A percentile compares a stretch with the other conserved stretches of the same genome.
Evolutionary conservation across 2,329 filamentous ascomycete genomes (phyloP).

Genomic region (Paraphaeosphaeria minitans): DNA sequence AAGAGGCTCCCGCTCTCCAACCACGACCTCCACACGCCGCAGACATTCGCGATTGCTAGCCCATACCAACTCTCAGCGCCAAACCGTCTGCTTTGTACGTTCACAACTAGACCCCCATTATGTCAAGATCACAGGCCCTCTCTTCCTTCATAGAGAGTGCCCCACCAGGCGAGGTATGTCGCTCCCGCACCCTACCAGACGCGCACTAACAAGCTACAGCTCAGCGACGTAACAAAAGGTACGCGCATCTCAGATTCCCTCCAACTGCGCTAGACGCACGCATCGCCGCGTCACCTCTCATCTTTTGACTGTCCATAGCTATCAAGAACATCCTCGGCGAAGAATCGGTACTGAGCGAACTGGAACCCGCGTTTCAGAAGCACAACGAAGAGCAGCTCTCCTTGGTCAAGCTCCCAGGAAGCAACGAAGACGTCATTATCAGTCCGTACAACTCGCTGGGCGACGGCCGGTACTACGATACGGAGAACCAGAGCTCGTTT

Average conservation of each 20-base stretch:
- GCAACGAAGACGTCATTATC: constrained; percentile 78
- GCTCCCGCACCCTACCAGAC: constrained; percentile 16
- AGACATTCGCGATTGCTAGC: neutral
- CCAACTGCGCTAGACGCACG: neutral
- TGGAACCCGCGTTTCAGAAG: constrained; percentile 83
- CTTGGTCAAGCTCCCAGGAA: constrained; percentile 86
- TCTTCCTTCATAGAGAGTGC: constrained; percentile 90
- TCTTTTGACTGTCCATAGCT: constrained; percentile 60
- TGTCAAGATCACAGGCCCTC: constrained; percentile 49
- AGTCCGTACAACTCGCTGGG: constrained; percentile 85
- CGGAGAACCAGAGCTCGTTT: constrained; percentile 86
- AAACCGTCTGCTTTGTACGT: neutral
- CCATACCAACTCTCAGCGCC: neutral
- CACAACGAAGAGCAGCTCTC: constrained; percentile 96
- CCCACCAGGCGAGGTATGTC: constrained; percentile 88
- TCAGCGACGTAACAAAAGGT: constrained; percentile 88
- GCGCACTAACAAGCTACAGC: constrained; percentile 57
- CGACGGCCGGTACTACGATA: constrained; percentile 84
- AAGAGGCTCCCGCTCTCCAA: constrained; percentile 19
- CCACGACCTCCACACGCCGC: constrained; percentile 9
- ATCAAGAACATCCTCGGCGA: constrained; percentile 84
- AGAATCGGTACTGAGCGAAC: constrained; percentile 69
- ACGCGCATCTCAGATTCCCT: constrained; percentile 37
- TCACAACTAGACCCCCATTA: constrained; percentile 17
- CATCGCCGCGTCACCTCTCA: neutral